phyloP scores from a whole-genome alignment of 176 grass and related monocot genomes.

The Thalia dealbata region DNA sequence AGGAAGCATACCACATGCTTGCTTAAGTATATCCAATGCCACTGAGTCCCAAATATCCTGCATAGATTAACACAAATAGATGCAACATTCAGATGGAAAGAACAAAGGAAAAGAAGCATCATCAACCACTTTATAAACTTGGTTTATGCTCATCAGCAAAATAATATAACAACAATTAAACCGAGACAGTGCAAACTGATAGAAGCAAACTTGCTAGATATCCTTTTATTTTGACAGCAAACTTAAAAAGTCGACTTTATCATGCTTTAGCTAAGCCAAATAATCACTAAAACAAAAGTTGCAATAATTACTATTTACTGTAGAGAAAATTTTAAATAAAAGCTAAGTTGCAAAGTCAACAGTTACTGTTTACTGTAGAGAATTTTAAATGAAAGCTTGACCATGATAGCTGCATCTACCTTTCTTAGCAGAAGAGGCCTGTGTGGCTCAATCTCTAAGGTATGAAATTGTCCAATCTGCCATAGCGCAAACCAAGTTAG shows the following conservation, averaged over 20 bases:
- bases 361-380: not conserved
- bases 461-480: constrained; percentile 90
- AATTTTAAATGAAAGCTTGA: constrained; percentile 2
- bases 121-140: not conserved
- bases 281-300: not conserved
- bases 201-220: not conserved
- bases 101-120: not conserved
- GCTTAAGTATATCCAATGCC: constrained; percentile 68
- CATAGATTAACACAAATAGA: constrained; percentile 11
- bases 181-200: no score
- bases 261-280: not conserved
- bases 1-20: constrained; percentile 74
- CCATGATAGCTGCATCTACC: constrained; percentile 30
- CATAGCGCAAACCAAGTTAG: constrained; percentile 4
- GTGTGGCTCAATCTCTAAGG: constrained; percentile 75
- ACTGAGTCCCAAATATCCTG: constrained; percentile 89
- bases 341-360: not conserved
- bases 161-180: not conserved
- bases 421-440: constrained; percentile 70
- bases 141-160: not conserved
- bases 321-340: not conserved
- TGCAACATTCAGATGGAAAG: constrained; percentile 5
- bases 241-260: not conserved
- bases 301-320: not conserved
- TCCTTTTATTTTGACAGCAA: not conserved